phyloP scores from a whole-genome alignment of 208 protist species.

The Vickermania ingenoplastis region DNA sequence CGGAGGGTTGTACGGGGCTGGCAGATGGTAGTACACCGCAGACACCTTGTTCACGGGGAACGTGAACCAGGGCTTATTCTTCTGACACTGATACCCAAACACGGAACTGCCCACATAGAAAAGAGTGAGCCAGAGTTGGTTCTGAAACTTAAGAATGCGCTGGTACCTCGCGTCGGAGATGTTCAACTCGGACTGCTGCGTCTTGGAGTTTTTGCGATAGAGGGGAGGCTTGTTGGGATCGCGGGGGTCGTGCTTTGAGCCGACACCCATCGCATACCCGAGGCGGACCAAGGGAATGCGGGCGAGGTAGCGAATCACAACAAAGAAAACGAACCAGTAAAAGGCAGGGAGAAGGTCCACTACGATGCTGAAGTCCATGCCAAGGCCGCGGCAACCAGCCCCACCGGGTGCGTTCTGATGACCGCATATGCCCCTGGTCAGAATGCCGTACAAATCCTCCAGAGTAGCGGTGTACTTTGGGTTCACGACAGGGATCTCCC shows the following conservation, averaged over 20 bases:
- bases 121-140: constrained; percentile 54
- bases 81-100: constrained; percentile 48
- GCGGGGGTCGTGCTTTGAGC: constrained; percentile 22
- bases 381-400: constrained; percentile 17
- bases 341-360: constrained; percentile 16
- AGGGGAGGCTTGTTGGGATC: constrained; percentile 13
- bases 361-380: constrained; percentile 29
- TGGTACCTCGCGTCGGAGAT: constrained; percentile 19
- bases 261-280: constrained; percentile 48
- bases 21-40: constrained; percentile 24
- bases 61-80: constrained; percentile 44
- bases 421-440: background rate
- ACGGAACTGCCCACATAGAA: constrained; percentile 44
- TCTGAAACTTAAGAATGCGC: constrained; percentile 59
- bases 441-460: constrained; percentile 9
- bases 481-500: constrained; percentile 5
- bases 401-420: constrained; percentile 1
- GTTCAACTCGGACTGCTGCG: background rate
- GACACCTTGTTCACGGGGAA: constrained; percentile 29
- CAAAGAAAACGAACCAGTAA: constrained; percentile 37
- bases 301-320: constrained; percentile 34
- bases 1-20: constrained; percentile 44
- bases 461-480: constrained; percentile 14
- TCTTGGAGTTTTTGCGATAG: constrained; percentile 6
- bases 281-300: constrained; percentile 30